Evolutionary conservation across 73 alveolate genomes (phyloP).

Genomic region (Paramecium bursaria): DNA sequence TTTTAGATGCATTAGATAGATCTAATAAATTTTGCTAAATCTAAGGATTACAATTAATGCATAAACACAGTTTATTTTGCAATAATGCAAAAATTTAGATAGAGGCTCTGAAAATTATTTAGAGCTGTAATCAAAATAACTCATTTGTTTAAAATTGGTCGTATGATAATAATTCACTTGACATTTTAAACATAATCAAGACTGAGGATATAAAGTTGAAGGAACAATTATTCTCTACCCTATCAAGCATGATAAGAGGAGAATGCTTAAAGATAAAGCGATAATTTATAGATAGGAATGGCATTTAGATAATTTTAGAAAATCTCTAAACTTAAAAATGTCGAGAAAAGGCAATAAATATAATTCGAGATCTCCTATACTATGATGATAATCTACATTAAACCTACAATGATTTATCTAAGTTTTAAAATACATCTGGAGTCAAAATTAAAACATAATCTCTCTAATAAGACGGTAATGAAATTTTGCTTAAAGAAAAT

Average conservation of each 20-base stretch:
- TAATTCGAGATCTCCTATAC: constrained; percentile 55
- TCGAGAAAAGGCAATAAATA: constrained; percentile 22
- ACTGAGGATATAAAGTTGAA: constrained; percentile 35
- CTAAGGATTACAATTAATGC: constrained; percentile 48
- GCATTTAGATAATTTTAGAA: constrained; percentile 17
- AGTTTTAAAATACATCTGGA: constrained; percentile 56
- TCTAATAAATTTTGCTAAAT: constrained; percentile 62
- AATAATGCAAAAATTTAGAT: constrained; percentile 44
- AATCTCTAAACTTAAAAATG: constrained; percentile 31
- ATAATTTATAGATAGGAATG: constrained; percentile 59
- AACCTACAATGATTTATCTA: constrained; percentile 53
- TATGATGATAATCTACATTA: constrained; percentile 62
- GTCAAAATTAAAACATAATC: not conserved
- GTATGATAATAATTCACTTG: constrained; percentile 16
- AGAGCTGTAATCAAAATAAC: constrained; percentile 58
- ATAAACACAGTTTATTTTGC: not conserved
- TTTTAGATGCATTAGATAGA: constrained; percentile 67
- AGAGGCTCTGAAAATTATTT: constrained; percentile 31
- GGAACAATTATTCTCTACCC: constrained; percentile 53
- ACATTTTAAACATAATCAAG: constrained; percentile 8
- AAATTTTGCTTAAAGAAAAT: constrained; percentile 7
- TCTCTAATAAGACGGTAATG: not conserved
- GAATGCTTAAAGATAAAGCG: constrained; percentile 58
- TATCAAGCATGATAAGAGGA: constrained; percentile 63
- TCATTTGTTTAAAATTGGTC: constrained; percentile 57